Evolutionary conservation across 2,329 filamentous ascomycete species (phyloP).

Genomic region (Capronia americana): DNA sequence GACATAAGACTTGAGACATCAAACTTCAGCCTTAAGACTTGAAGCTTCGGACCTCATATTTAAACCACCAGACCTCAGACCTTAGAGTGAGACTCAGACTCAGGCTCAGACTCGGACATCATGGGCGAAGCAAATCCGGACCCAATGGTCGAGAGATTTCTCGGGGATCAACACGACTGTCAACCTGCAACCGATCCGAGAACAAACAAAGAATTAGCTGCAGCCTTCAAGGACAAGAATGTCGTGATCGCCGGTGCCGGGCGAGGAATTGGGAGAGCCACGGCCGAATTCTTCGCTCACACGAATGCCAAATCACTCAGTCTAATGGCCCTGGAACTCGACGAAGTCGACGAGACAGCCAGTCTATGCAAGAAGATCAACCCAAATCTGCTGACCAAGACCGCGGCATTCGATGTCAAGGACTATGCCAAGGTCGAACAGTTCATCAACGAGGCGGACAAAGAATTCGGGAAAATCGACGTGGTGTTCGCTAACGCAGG

Average conservation of each 20-base stretch:
- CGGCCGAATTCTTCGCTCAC: conserved; percentile 57
- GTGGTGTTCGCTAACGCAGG: conserved; percentile 55
- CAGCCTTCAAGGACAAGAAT: conserved; percentile 43
- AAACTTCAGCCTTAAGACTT: neutral
- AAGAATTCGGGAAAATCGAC: conserved; percentile 54
- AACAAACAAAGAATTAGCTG: conserved; percentile 30
- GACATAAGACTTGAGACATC: neutral
- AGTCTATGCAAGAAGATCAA: conserved; percentile 32
- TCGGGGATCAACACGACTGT: conserved; percentile 35
- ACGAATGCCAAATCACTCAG: conserved; percentile 31
- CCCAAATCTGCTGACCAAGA: conserved; percentile 25
- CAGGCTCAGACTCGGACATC: neutral
- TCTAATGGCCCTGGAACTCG: conserved; percentile 31
- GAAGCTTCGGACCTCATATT: no score
- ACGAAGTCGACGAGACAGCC: conserved; percentile 34
- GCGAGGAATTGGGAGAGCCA: conserved; percentile 61
- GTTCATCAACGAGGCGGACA: conserved; percentile 45
- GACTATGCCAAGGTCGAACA: conserved; percentile 47
- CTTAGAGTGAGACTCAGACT: neutral
- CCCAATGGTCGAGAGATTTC: conserved; percentile 28
- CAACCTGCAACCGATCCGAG: conserved; percentile 32
- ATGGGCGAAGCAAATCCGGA: conserved; percentile 7
- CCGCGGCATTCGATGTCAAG: conserved; percentile 46
- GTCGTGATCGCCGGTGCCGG: conserved; percentile 64
- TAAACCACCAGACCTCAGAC: no score